Base-by-base conservation (phyloP, 164 flowering plant species). In the Kalanchoe fedtschenkoi region DNA sequence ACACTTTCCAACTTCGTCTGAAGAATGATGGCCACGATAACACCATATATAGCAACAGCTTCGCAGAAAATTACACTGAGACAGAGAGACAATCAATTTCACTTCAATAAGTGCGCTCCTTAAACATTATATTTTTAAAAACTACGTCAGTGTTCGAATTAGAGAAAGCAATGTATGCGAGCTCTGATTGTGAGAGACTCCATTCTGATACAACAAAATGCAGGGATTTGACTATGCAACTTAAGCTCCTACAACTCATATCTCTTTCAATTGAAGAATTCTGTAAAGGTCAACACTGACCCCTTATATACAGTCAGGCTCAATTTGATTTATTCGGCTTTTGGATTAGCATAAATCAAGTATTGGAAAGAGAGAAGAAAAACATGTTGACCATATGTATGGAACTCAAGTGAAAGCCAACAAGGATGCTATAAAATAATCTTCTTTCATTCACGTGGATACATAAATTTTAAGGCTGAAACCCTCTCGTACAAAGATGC, bases 31-130 rank as follows among this genome's bases (percentile, higher is more conserved):
- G 99, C 99, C 66, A 93, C 97, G 51, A 93, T 93, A 60, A 93
- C 97, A 37, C 99, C 99, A 74, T 93, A 93, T 64, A 93, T 90
- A 47, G 99, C 97, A 68, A 93, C 99, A 66, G 97, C 99, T 72
- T 93, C 99, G 72, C 97, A 90, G 71, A 93, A 93, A 44, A 93
- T 93, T 2, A 90, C 97, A 79, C 99, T 93, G 88, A 60, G 58
- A 70, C 4, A 35, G 24, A 60, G 24, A 58, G 34, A n/a, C n/a
- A 34, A 13, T 34, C 14, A 58, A 33, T 58, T 39, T 34, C 39
- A 58, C 6, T 33, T 15, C 5, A 11, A 47, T 47, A 1, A 22
- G 11, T 8, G 8, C 15, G 16, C 56, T 51, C 28, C 0, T 28
- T 51, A 11, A 15, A 2, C 2, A 3, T 11, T 1, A 13, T 17